Percentiles rank a stretch among this genome's conserved stretches.
Conservation (phyloP, 1,284 basidiomycete genomes). For the Ganoderma lucidum region DNA sequence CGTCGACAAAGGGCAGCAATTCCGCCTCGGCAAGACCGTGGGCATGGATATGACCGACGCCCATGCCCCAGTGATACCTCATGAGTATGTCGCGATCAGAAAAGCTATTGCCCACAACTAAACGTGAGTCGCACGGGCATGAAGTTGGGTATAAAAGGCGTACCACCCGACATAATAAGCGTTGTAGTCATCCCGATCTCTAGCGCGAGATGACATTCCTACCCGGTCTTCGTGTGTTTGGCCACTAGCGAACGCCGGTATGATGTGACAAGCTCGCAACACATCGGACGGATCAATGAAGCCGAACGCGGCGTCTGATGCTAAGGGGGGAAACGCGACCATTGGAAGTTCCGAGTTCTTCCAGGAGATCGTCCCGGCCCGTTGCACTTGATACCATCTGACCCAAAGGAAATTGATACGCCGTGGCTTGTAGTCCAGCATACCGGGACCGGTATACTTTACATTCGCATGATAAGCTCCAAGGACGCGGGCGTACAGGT, state of each 20-base stretch:
- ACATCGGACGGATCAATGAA: neutral
- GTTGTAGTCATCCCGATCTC: too few species aligned
- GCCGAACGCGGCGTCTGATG: neutral
- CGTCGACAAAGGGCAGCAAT: neutral
- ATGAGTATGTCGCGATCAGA: constrained; percentile 12
- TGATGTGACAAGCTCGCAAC: too few species aligned
- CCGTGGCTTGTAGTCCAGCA: constrained; percentile 13
- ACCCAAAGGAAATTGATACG: constrained; percentile 17
- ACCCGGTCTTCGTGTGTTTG: too few species aligned
- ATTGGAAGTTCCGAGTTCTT: neutral
- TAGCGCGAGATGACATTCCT: too few species aligned
- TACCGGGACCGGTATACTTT: constrained; percentile 16
- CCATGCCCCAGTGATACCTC: constrained; percentile 17
- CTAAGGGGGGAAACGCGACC: neutral
- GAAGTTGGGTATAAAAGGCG: too few species aligned
- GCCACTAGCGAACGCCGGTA: too few species aligned
- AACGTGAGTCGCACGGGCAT: too few species aligned
- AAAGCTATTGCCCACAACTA: constrained; percentile 3
- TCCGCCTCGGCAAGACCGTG: neutral
- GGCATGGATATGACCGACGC: constrained; percentile 11
- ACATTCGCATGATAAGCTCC: constrained; percentile 16
- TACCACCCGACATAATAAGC: too few species aligned
- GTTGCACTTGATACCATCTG: constrained; percentile 11
- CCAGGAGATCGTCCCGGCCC: neutral
- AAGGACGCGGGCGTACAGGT: constrained; percentile 26